Conservation (phyloP, 371 early-diverging fungal genomes). For the Mortierella sp. region DNA sequence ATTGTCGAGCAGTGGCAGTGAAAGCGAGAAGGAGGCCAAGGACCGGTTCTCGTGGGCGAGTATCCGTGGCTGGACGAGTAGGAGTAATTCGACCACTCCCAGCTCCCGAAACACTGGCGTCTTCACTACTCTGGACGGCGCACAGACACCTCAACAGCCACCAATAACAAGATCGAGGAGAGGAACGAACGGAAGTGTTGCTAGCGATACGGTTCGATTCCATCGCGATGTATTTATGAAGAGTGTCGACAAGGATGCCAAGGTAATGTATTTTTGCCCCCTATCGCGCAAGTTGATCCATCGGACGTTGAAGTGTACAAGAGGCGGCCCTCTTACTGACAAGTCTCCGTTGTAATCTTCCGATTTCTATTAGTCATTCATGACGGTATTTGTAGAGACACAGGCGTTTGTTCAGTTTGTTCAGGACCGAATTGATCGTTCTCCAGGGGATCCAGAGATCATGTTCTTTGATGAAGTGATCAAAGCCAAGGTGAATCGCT, state of each 20-base stretch:
- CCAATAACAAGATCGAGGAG: constrained; percentile 29
- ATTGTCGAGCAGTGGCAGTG: constrained; percentile 39
- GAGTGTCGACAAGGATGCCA: constrained; percentile 72
- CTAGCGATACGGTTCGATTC: constrained; percentile 57
- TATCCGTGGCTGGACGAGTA: constrained; percentile 40
- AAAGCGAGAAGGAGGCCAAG: constrained; percentile 14
- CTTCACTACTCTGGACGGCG: neutral
- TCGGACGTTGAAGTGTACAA: neutral
- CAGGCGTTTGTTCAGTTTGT: constrained; percentile 89
- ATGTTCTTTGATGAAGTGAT: constrained; percentile 85
- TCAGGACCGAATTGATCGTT: constrained; percentile 72
- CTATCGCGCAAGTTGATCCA: neutral
- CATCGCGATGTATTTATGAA: constrained; percentile 73
- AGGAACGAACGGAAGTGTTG: constrained; percentile 31
- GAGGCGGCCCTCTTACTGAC: no score
- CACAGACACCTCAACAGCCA: constrained; percentile 13
- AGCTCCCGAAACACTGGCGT: neutral
- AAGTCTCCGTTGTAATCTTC: constrained; percentile 1
- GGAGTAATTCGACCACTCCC: constrained; percentile 22
- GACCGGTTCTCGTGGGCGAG: constrained; percentile 47
- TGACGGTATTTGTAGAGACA: constrained; percentile 71
- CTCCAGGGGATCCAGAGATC: constrained; percentile 77
- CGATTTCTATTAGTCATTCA: constrained; percentile 57
- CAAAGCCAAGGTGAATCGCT: constrained; percentile 82
- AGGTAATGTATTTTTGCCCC: constrained; percentile 59